Evolutionary conservation across 2,329 filamentous ascomycete species (phyloP), one percentile per base, ranked within the genome.

Genomic region (Diatrype stigma): DNA sequence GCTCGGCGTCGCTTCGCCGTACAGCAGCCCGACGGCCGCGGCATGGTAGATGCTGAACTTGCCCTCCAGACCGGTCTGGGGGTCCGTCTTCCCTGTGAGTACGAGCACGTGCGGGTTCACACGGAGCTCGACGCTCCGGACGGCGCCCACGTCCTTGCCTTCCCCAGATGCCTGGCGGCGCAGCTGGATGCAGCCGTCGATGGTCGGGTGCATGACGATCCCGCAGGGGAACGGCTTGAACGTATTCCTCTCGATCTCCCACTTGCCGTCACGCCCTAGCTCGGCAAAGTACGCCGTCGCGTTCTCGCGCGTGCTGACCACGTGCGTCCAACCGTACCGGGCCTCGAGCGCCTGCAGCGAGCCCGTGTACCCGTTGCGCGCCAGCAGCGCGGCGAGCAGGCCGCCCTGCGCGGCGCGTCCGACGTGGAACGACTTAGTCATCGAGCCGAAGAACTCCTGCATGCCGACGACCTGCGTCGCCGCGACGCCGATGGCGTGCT

Each of bases 41-140:
- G 76, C 77, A 55, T 81, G 77, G 54, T 75, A 81, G 19, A 81
- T 75, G 49, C 76, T 79, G 57, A 81, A 82, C 45, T 82, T 81
- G 3, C 67, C 74, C 59, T 79, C 73, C 1, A 81, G 63, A 0
- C 76, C 77, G 47, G 76, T 74, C 48, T 68, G 69, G 1, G 78
- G 78, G 6, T 63, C 65, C 10, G 66, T 72, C 61, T 81, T 79
- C 1, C 74, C 75, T 0, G 77, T 81, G 23, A 82, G 65, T 45
- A 80, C 73, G 3, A 81, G 58, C 1, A 81, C 78, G 8, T 79
- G 67, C 0, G 75, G 76, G 60, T 81, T 76, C 0, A 80, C 77
- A 21, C 62, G 64, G 5, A 71, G 59, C 8, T 11, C 8, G 6
- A 42, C 19, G 38, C n/a, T 42, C n/a, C 6, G 5, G 10, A 79